These are phyloP conservation scores for Yamadazyma sp. DNA, from an alignment of 1,139 yeast genomes.

Conservation along the genomic window DNA sequence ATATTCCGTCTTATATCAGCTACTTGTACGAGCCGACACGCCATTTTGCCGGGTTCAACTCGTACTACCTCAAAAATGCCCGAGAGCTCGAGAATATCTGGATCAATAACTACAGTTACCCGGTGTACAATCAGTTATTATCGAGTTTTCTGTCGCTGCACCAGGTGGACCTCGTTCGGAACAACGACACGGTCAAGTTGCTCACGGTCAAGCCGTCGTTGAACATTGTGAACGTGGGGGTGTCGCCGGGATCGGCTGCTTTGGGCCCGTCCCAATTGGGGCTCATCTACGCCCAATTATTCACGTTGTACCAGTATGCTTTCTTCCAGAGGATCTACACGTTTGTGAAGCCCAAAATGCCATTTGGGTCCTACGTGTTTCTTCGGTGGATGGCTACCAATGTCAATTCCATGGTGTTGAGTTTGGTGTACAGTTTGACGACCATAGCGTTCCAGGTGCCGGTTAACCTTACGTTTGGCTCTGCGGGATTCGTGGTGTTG, in stretches of 20 bases:
- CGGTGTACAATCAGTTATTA: slow-evolving; percentile 4
- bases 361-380: slow-evolving; percentile 43
- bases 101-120: slow-evolving; percentile 13
- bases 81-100: slow-evolving; percentile 27
- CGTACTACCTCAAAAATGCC: slow-evolving; percentile 19
- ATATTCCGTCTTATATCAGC: slow-evolving; percentile 25
- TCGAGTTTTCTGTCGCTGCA: not conserved
- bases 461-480: slow-evolving; percentile 53
- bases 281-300: slow-evolving; percentile 31
- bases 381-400: slow-evolving; percentile 52
- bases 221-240: slow-evolving; percentile 22
- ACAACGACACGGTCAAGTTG: slow-evolving; percentile 18
- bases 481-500: slow-evolving; percentile 60
- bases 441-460: slow-evolving; percentile 63
- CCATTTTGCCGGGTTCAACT: slow-evolving; percentile 30
- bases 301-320: slow-evolving; percentile 35
- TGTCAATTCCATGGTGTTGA: slow-evolving; percentile 48
- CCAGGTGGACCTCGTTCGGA: slow-evolving; percentile 11
- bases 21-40: slow-evolving; percentile 53
- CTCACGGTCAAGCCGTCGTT: slow-evolving; percentile 24
- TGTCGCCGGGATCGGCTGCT: slow-evolving; percentile 21
- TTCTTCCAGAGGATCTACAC: slow-evolving; percentile 24
- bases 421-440: slow-evolving; percentile 55
- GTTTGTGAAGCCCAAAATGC: slow-evolving; percentile 28
- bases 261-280: slow-evolving; percentile 38